A percentile compares a stretch with the other conserved stretches of the same genome.
These are phyloP conservation scores for Penicillium sp. DNA, from an alignment of 2,329 filamentous ascomycete genomes.

Conservation along the genomic window DNA sequence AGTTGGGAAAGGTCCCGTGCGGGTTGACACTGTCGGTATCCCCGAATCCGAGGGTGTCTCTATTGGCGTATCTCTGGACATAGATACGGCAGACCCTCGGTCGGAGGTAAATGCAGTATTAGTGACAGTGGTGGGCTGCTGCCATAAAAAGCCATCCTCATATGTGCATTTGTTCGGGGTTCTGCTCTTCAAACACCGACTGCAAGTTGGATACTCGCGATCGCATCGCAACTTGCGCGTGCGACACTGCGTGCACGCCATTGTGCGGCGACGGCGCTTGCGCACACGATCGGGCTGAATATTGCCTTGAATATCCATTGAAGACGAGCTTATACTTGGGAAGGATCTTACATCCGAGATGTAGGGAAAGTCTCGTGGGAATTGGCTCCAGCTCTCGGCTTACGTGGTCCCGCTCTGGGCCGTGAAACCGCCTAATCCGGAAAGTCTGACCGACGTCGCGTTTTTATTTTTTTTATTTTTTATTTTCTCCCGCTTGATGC, in stretches of 20 bases:
- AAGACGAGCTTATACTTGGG: neutral
- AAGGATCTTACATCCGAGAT: constrained; percentile 4
- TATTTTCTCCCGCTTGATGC: neutral
- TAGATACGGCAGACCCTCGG: constrained; percentile 21
- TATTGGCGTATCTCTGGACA: constrained; percentile 18
- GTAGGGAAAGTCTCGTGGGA: neutral
- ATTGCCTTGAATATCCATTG: constrained; percentile 12
- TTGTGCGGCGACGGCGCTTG: constrained; percentile 40
- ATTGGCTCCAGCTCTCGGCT: neutral
- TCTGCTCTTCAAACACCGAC: constrained; percentile 40
- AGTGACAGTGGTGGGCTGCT: constrained; percentile 37
- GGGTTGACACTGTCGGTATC: constrained; percentile 28
- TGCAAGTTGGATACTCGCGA: constrained; percentile 42
- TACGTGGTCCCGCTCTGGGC: constrained; percentile 1
- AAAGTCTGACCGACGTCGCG: constrained; percentile 13
- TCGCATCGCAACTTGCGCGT: constrained; percentile 45
- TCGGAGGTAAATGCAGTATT: constrained; percentile 26
- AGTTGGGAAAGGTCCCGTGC: constrained; percentile 17
- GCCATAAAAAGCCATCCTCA: constrained; percentile 42
- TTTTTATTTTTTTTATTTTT: neutral
- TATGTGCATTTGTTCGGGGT: constrained; percentile 39
- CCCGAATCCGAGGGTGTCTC: constrained; percentile 33
- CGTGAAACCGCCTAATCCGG: constrained; percentile 12
- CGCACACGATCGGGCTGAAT: constrained; percentile 31
- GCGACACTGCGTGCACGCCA: constrained; percentile 44